phyloP scores from a whole-genome alignment of 1,139 yeast species.

The Suhomyces chickasaworum region DNA sequence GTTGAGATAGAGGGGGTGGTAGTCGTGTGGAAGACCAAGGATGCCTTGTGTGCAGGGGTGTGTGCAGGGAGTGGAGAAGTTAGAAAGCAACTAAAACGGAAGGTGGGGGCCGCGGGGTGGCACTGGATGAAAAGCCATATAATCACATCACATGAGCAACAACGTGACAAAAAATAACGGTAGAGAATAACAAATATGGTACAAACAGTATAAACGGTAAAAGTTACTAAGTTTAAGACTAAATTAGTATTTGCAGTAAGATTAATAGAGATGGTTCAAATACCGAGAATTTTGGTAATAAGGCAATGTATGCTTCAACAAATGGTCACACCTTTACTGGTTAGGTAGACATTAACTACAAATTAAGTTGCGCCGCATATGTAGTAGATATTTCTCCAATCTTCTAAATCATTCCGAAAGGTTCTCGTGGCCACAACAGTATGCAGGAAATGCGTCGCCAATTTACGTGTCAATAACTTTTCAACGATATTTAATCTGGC shows the following conservation, averaged over 20 bases:
- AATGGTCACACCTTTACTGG: background rate
- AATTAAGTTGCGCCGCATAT: background rate
- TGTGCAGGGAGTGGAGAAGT: constrained; percentile 2
- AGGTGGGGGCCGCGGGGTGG: constrained; percentile 1
- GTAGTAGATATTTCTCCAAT: background rate
- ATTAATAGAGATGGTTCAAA: no score
- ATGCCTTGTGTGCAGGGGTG: background rate
- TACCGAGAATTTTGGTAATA: no score
- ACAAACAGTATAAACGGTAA: no score
- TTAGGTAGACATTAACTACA: background rate
- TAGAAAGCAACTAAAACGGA: background rate
- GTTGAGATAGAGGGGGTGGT: constrained; percentile 14
- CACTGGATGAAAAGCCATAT: background rate
- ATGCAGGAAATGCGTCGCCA: constrained; percentile 10
- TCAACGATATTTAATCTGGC: constrained; percentile 8
- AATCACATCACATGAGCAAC: constrained; percentile 2
- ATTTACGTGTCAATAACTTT: constrained; percentile 16
- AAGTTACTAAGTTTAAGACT: no score
- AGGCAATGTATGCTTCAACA: no score
- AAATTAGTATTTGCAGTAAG: no score
- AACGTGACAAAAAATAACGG: no score
- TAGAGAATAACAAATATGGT: no score
- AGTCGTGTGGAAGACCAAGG: constrained; percentile 12
- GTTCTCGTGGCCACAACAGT: constrained; percentile 13
- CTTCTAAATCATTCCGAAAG: constrained; percentile 8